These are phyloP conservation scores for Rhodotorula babjevae DNA, from an alignment of 768 basidiomycete species.

Conservation along the genomic window DNA sequence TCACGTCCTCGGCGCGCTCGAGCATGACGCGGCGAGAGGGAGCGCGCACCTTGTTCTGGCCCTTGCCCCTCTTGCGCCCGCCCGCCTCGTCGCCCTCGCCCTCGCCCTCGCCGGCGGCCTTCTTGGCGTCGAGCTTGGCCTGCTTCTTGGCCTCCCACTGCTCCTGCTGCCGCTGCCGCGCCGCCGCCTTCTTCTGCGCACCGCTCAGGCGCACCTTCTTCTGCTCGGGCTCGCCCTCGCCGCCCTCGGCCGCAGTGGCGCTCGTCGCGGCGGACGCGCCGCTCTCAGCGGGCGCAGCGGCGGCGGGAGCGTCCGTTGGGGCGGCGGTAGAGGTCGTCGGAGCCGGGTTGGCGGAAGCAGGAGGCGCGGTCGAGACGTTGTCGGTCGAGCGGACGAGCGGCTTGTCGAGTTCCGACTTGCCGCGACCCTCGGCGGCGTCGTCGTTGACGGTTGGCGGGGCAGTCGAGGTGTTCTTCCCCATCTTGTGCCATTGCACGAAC, in stretches of 20 bases:
- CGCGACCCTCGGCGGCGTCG: slow-evolving; percentile 33
- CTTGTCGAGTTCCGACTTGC: slow-evolving; percentile 4
- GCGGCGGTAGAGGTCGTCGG: neutral
- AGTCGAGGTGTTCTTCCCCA: neutral
- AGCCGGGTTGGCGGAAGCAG: neutral
- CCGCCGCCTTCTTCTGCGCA: slow-evolving; percentile 52
- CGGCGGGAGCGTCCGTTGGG: neutral
- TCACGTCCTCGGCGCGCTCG: slow-evolving; percentile 25
- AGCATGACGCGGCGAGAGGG: neutral
- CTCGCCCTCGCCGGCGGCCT: slow-evolving; percentile 20
- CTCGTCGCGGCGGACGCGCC: neutral
- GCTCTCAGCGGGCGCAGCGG: neutral
- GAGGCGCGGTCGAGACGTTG: slow-evolving; percentile 1
- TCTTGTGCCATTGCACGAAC: slow-evolving; percentile 32
- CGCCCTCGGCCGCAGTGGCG: neutral
- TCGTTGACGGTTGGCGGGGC: slow-evolving; percentile 4
- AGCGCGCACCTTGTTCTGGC: slow-evolving; percentile 71
- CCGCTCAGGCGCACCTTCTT: slow-evolving; percentile 46
- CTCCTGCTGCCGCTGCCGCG: slow-evolving; percentile 67
- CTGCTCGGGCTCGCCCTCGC: slow-evolving; percentile 40
- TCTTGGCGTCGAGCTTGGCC: slow-evolving; percentile 2
- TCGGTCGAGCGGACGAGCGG: slow-evolving; percentile 7
- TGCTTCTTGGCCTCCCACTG: slow-evolving; percentile 48
- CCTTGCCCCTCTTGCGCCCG: slow-evolving; percentile 45
- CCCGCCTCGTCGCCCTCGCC: slow-evolving; percentile 20